Evolutionary conservation across 257 asterid genomes (phyloP), one percentile per base, ranked within the genome.

Genomic region (Ligustrum vulgare): DNA sequence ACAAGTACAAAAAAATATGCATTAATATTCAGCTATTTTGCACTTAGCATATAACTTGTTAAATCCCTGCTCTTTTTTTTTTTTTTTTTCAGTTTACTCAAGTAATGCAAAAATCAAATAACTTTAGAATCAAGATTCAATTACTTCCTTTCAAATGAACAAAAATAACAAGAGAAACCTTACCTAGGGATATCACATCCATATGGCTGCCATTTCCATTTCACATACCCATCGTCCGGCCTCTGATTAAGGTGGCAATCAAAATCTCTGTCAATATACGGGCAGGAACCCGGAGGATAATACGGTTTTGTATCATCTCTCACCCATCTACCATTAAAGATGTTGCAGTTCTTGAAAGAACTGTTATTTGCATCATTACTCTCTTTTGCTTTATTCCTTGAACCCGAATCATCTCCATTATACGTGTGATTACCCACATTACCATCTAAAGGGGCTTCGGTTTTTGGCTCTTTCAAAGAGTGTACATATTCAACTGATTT

Each of bases 201-300:
- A 84, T 82, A 73, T 0, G 98, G 96, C 83, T 87, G 94, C 98
- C 98, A 94, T 87, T 83, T 92, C 98, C 98, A 94, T 67, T 85
- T 89, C 79, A 88, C 78, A 75, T 73, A 94, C 81, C 83, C 87
- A 18, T 64, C 79, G 79, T 94, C 98, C 4, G 92, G 89, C 81
- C 98, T 89, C 74, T 90, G 92, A 39, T 94, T 92, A 25, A 85
- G 91, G 66, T 83, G 89, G 82, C 98, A 94, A 79, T 91, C 93
- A 39, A 94, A 94, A 82, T 92, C 98, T 80, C 79, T 82, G 41
- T 92, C 98, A n/a, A 92, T 83, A 56, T 69, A 84, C 67, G 98
- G 98, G 78, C 98, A 94, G 8, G 98, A 92, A 72, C 91, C 92
- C 0, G 96, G 85, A 56, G 98, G 93, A 82, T 94, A 92, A 73